Base-by-base conservation (phyloP, 1,139 yeast species). In the Suhomyces guaymorum region DNA sequence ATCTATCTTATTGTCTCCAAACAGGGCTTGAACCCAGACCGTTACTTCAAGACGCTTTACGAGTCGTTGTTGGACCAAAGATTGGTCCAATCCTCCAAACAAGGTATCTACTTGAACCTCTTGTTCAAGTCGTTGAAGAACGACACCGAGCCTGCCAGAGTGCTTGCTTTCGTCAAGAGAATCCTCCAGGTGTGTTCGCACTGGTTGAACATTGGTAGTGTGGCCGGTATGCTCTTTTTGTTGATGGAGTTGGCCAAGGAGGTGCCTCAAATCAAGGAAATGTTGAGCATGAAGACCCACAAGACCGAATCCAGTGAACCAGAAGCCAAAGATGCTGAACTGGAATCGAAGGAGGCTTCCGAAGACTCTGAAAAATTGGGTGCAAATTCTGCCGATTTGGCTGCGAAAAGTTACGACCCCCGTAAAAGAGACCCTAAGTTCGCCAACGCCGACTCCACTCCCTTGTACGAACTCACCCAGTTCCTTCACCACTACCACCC, bases 401-500 rank as follows among this genome's bases (percentile, higher is more conserved):
- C n/a, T n/a, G n/a, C n/a, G 47, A 44, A 20, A 19, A 24, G 4
- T 59, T 92, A 92, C 55, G 97, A 94, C 56, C 80, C 95, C 20
- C 80, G 80, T 51, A 87, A 87, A 55, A 80, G 98, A 57, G 97
- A 92, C 60, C 99, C 99, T 13, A 73, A 76, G 44, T 88, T 63
- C 59, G 89, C 97, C 10, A 74, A 87, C 57, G 97, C 97, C 5
- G 79, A 78, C 33, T 74, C 73, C 31, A 72, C 96, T 1, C 82
- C 90, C 7, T 63, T 92, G 37, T 94, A 97, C 97, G 99, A 92
- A 63, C 59, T 87, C 12, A 65, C 71, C 29, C 84, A 80, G 33
- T 82, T 92, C 55, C 55, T 82, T 28, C 70, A 73, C 39, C 97
- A 92, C 60, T 94, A 78, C 67, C 98, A 92, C 57, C 99, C 99